A percentile compares a stretch with the other conserved stretches of the same genome.
Conservation (phyloP, 2,329 filamentous ascomycete species). For the Fusarium compactum region DNA sequence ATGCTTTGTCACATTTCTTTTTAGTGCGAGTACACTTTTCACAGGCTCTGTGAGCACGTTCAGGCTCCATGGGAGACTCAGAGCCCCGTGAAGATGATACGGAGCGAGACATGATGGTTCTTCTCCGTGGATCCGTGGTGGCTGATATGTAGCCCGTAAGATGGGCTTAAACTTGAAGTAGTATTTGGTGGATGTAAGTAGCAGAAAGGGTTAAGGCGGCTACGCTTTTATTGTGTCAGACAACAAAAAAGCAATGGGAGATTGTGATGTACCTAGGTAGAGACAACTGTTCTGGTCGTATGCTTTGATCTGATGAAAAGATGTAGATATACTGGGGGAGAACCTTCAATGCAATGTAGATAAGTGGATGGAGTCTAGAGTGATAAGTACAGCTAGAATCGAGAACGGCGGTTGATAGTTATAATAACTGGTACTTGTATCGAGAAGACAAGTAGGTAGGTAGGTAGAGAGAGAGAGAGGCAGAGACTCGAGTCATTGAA, state of each 20-base stretch:
- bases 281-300: background rate
- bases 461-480: conserved; percentile 4
- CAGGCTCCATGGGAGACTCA: conserved; percentile 49
- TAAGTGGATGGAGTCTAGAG: background rate
- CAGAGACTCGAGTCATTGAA: conserved; percentile 25
- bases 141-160: conserved; percentile 28
- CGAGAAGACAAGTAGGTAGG: background rate
- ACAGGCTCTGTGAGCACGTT: conserved; percentile 53
- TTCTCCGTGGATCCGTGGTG: conserved; percentile 39
- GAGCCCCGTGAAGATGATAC: conserved; percentile 47
- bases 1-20: conserved; percentile 55
- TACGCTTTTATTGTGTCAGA: conserved; percentile 35
- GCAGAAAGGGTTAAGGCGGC: conserved; percentile 9
- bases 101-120: conserved; percentile 44
- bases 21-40: conserved; percentile 55
- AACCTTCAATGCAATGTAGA: background rate
- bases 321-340: background rate
- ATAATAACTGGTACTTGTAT: conserved; percentile 11
- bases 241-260: conserved; percentile 8
- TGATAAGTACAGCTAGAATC: background rate
- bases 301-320: conserved; percentile 1
- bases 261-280: conserved; percentile 15
- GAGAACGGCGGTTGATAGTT: conserved; percentile 10
- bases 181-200: conserved; percentile 23
- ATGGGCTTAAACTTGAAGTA: conserved; percentile 7